These are phyloP conservation scores for Euryodendron excelsum DNA, from an alignment of 148 eudicot genomes.

Conservation along the genomic window DNA sequence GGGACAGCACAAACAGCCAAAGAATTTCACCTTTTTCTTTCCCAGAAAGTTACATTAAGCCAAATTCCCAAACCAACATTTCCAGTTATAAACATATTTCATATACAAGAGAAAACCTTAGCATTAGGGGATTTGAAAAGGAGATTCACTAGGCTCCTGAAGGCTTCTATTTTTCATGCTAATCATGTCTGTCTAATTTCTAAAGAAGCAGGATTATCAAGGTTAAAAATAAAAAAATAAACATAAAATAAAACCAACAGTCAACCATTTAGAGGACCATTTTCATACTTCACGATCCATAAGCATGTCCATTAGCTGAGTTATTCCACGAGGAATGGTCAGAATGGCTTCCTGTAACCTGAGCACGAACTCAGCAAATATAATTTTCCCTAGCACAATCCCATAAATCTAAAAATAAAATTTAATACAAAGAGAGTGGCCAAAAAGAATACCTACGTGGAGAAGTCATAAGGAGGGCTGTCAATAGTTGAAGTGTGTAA, in stretches of 20 bases:
- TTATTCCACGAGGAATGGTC: slow-evolving; percentile 89
- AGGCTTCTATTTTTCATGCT: not conserved
- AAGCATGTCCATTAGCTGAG: slow-evolving; percentile 96
- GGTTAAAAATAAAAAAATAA: not conserved
- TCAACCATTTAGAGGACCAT: slow-evolving; percentile 9
- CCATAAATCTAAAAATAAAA: not conserved
- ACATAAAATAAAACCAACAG: not conserved
- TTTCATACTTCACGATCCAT: slow-evolving; percentile 92
- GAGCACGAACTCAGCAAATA: slow-evolving; percentile 32
- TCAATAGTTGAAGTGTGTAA: slow-evolving; percentile 89
- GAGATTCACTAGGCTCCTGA: not conserved
- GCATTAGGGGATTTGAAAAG: not conserved
- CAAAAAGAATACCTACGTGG: slow-evolving; percentile 57
- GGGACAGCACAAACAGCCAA: slow-evolving; percentile 5
- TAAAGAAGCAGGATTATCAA: slow-evolving; percentile 10
- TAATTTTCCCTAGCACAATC: not conserved
- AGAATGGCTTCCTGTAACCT: slow-evolving; percentile 98
- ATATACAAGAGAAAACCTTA: not conserved
- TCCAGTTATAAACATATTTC: not conserved
- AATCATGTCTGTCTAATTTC: not conserved
- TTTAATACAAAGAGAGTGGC: not conserved
- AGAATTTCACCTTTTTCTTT: not conserved
- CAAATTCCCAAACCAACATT: not conserved
- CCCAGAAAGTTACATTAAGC: not conserved
- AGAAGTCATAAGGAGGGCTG: slow-evolving; percentile 83